phyloP scores from a whole-genome alignment of 2,329 filamentous ascomycete genomes.

The Hirsutella minnesotensis region DNA sequence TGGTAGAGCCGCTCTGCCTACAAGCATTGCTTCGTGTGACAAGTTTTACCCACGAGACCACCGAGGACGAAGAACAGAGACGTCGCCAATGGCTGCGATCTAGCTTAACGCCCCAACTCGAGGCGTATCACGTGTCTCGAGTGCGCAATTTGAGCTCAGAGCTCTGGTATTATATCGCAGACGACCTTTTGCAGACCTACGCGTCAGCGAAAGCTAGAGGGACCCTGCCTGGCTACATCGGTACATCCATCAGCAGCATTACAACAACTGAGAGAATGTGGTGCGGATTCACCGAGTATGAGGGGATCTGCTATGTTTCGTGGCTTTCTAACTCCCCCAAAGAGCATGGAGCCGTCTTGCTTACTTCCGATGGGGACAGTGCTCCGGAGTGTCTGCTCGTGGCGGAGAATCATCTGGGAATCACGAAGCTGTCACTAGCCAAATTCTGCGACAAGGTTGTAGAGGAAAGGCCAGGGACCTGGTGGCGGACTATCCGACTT shows the following conservation, averaged over 20 bases:
- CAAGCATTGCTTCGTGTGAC: background rate
- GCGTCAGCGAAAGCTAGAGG: slow-evolving; percentile 1
- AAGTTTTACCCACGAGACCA: background rate
- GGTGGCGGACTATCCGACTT: slow-evolving; percentile 3
- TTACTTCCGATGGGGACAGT: background rate
- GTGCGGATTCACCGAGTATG: slow-evolving; percentile 2
- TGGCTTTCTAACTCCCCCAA: slow-evolving; percentile 1
- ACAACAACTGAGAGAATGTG: background rate
- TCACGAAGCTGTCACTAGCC: background rate
- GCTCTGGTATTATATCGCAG: slow-evolving; percentile 1
- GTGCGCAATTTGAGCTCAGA: background rate
- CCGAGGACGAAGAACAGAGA: slow-evolving; percentile 1
- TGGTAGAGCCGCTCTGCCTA: background rate
- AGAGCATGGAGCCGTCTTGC: background rate
- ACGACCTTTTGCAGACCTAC: background rate
- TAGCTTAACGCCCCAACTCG: background rate
- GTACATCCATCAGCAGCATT: background rate
- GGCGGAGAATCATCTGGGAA: slow-evolving; percentile 1
- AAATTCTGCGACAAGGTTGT: background rate
- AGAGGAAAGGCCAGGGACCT: background rate
- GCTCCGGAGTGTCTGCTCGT: slow-evolving; percentile 1
- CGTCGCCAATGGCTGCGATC: slow-evolving; percentile 1
- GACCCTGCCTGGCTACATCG: background rate
- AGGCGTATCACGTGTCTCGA: background rate
- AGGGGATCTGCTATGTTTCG: slow-evolving; percentile 1